Conservation (phyloP, 495 filamentous ascomycete species). For the Penicillium odoratum region DNA sequence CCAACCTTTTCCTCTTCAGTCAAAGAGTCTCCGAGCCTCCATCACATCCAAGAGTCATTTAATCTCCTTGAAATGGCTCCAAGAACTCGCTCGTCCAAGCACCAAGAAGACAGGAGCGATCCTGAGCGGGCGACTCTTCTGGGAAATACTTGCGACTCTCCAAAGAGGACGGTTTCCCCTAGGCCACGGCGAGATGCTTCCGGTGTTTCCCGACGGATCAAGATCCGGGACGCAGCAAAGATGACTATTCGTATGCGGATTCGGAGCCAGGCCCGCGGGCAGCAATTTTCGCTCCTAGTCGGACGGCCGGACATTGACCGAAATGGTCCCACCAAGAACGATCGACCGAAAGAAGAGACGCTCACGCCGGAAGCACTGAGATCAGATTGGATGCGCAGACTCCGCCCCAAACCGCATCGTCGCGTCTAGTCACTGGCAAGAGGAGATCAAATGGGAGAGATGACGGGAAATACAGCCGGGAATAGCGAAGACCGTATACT, state of each 20-base stretch:
- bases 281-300: background rate
- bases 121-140: background rate
- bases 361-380: background rate
- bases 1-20: background rate
- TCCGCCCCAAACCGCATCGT: background rate
- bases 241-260: background rate
- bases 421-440: background rate
- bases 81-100: background rate
- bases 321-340: background rate
- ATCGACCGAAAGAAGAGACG: background rate
- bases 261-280: background rate
- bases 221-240: background rate
- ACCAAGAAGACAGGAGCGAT: background rate
- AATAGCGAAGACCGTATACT: background rate
- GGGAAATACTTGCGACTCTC: background rate
- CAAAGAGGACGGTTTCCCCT: background rate
- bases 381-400: background rate
- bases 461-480: background rate
- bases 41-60: background rate
- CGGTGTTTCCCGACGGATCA: background rate
- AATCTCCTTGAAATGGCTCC: background rate
- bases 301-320: background rate
- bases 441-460: background rate
- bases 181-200: background rate
- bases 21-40: background rate